Percentiles rank a stretch among this genome's conserved stretches.
phyloP scores from a whole-genome alignment of 2,329 filamentous ascomycete species.

The Talaromyces sp. region DNA sequence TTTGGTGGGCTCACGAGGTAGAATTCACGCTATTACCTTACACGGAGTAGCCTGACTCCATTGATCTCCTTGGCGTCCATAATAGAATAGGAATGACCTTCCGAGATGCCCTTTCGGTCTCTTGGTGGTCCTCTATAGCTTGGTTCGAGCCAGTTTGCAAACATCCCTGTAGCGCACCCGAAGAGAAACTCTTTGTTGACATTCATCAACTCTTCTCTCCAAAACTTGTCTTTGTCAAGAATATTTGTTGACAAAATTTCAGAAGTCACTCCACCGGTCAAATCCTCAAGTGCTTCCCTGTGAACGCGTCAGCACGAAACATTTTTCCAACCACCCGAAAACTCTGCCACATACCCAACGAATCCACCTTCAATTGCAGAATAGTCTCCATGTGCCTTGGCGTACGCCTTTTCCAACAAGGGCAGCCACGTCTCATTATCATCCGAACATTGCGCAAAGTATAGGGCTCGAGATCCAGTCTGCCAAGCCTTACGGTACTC shows the following conservation, averaged over 20 bases:
- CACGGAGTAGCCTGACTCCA: slow-evolving; percentile 57
- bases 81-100: slow-evolving; percentile 53
- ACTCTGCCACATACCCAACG: slow-evolving; percentile 44
- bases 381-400: slow-evolving; percentile 79
- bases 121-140: slow-evolving; percentile 28
- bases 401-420: slow-evolving; percentile 75
- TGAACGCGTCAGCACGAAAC: neutral
- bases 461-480: slow-evolving; percentile 69
- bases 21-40: slow-evolving; percentile 42
- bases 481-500: slow-evolving; percentile 68
- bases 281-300: slow-evolving; percentile 54
- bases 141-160: slow-evolving; percentile 39
- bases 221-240: slow-evolving; percentile 69
- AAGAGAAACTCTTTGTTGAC: slow-evolving; percentile 70
- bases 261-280: slow-evolving; percentile 49
- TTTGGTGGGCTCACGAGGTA: neutral
- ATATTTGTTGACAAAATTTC: slow-evolving; percentile 43
- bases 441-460: slow-evolving; percentile 70
- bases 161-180: slow-evolving; percentile 42
- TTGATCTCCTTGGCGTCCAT: slow-evolving; percentile 57
- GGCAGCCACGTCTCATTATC: slow-evolving; percentile 80
- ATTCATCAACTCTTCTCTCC: slow-evolving; percentile 72
- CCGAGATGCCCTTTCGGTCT: slow-evolving; percentile 39
- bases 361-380: slow-evolving; percentile 69
- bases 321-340: neutral